A percentile compares a stretch with the other conserved stretches of the same genome.
These are phyloP conservation scores for Backusella westeae DNA, from an alignment of 192 early-diverging fungal species.

Conservation along the genomic window DNA sequence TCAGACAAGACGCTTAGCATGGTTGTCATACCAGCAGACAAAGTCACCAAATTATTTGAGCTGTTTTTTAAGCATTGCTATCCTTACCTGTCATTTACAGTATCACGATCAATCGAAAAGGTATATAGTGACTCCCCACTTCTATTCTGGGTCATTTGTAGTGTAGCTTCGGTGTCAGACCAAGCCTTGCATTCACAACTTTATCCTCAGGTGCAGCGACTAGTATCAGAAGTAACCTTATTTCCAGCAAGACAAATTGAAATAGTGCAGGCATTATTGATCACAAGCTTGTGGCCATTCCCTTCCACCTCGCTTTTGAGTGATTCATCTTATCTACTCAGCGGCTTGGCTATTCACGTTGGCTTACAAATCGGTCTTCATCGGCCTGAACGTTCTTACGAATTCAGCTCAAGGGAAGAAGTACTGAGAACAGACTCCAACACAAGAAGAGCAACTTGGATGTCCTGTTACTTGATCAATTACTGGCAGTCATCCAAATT, in stretches of 20 bases:
- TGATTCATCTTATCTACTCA: neutral
- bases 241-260: conserved; percentile 1
- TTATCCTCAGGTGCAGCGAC: neutral
- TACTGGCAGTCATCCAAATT: neutral
- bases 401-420: conserved; percentile 18
- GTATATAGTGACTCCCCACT: neutral
- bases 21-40: neutral
- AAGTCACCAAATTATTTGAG: neutral
- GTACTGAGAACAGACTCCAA: neutral
- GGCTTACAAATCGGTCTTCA: conserved; percentile 16
- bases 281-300: neutral
- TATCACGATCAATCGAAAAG: neutral
- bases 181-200: neutral
- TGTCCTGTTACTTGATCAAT: neutral
- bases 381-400: conserved; percentile 11
- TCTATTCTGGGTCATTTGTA: neutral
- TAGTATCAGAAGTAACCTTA: neutral
- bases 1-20: neutral
- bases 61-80: neutral
- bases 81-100: neutral
- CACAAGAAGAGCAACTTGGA: neutral
- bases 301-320: neutral
- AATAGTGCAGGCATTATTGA: neutral
- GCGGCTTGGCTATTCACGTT: neutral
- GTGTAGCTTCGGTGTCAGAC: neutral